These are phyloP conservation scores for Fonsecaea monophora DNA, from an alignment of 2,329 filamentous ascomycete genomes.

Conservation along the genomic window DNA sequence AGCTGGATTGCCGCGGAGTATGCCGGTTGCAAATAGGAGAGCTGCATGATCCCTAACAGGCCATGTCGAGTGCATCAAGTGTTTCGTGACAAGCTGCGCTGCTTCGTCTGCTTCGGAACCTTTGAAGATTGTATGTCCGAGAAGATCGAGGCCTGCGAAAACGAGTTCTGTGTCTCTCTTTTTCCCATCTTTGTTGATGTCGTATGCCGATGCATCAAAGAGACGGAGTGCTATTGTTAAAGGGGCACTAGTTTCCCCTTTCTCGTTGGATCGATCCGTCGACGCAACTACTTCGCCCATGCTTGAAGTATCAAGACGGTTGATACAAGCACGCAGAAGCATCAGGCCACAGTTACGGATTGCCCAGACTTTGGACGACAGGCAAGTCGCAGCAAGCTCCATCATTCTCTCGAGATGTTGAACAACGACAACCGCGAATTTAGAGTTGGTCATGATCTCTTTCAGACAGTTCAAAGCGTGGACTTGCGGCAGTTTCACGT, in stretches of 20 bases:
- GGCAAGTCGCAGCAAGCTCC: conserved; percentile 77
- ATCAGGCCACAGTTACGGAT: conserved; percentile 93
- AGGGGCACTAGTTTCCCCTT: conserved; percentile 4
- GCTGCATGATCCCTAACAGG: conserved; percentile 56
- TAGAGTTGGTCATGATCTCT: conserved; percentile 85
- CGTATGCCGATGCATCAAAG: conserved; percentile 17
- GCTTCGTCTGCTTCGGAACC: conserved; percentile 46
- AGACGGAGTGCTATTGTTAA: conserved; percentile 27
- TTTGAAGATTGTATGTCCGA: conserved; percentile 43
- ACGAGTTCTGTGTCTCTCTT: conserved; percentile 39
- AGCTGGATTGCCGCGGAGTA: conserved; percentile 5
- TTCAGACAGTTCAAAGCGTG: conserved; percentile 94
- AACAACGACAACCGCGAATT: conserved; percentile 75
- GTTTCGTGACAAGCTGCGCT: conserved; percentile 45
- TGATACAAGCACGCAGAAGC: conserved; percentile 75
- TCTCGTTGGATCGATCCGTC: neutral
- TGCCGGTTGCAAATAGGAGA: conserved; percentile 37
- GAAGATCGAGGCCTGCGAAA: conserved; percentile 55
- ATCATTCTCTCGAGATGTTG: conserved; percentile 75
- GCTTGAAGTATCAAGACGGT: conserved; percentile 44
- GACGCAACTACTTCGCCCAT: neutral
- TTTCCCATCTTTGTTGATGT: neutral
- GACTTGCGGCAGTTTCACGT: conserved; percentile 78
- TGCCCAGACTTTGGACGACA: conserved; percentile 86
- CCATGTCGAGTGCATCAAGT: conserved; percentile 54